Base-by-base conservation (phyloP, 2,329 filamentous ascomycete genomes). In the Thelonectria olida region DNA sequence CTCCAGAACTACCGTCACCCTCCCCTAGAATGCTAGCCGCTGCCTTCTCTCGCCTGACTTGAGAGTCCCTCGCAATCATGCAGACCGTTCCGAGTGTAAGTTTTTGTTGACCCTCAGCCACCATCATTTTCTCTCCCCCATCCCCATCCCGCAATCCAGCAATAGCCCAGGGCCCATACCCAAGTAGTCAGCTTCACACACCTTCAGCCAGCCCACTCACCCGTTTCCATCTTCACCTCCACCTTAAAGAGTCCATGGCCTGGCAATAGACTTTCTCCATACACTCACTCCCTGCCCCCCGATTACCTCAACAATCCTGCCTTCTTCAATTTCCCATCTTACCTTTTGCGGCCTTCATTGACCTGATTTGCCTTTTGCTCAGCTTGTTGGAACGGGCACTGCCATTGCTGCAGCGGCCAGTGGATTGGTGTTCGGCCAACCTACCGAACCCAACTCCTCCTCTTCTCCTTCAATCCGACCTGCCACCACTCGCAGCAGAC, bases 311-410 rank as follows among this genome's bases (percentile, higher is more conserved):
- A 67, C 69, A 62, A n/a, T n/a, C n/a, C 66, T 59, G 68, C 59
- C 23, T 25, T 64, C 62, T 63, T 63, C 65, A 69, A 58, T 47
- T 49, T 57, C 55, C 53, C 55, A 51, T 48, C 22, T 45, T 17
- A 15, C 23, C 42, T 45, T 25, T 45, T 15, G 62, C 62, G 65
- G 67, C 63, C 55, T 49, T 61, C 48, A 60, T 67, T 72, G 56
- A 65, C 62, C 62, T 61, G 50, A 54, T 63, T 62, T 61, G 61
- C 63, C 56, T 64, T 54, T 49, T 71, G 47, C 53, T 54, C 61
- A 88, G 86, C 85, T 88, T 70, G 83, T 88, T 77, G 86, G 85
- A 76, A 84, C 85, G 68, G 84, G 86, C 75, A 85, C 85, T 77
- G 85, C 84, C 67, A 83, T 87, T 74, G 86, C 85, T 77, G 85